phyloP scores from a whole-genome alignment of 2,329 filamentous ascomycete genomes.

The Ascosphaera aggregata region DNA sequence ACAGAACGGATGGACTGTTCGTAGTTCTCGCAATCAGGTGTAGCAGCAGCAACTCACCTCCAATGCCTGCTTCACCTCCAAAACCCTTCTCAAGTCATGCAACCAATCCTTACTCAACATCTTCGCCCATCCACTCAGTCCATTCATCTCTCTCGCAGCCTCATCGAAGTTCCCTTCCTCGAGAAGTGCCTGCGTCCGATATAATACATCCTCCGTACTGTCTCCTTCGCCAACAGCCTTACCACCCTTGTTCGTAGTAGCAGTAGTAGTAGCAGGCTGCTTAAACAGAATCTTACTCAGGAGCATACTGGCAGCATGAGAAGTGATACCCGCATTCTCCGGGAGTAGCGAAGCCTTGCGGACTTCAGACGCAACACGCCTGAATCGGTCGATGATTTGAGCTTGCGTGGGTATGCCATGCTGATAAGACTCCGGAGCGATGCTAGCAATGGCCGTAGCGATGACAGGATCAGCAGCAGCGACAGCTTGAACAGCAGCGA shows the following conservation, averaged over 20 bases:
- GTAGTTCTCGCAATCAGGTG: neutral
- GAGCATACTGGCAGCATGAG: conserved; percentile 72
- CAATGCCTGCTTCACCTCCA: conserved; percentile 89
- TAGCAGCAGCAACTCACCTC: conserved; percentile 37
- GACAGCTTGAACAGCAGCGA: conserved; percentile 86
- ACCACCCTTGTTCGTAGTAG: too few relatives aligned
- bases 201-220: conserved; percentile 85
- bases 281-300: conserved; percentile 92
- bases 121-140: conserved; percentile 81
- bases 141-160: conserved; percentile 88
- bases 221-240: conserved; percentile 30
- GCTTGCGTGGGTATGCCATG: conserved; percentile 62
- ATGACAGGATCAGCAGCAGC: conserved; percentile 66
- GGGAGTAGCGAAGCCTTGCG: conserved; percentile 84
- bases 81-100: conserved; percentile 64
- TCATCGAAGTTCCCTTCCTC: conserved; percentile 85
- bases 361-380: conserved; percentile 74
- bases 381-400: conserved; percentile 86
- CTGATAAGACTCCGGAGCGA: conserved; percentile 86
- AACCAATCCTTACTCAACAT: conserved; percentile 89
- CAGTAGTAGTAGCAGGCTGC: conserved; percentile 62
- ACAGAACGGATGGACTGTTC: conserved; percentile 1
- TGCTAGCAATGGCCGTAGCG: conserved; percentile 82
- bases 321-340: conserved; percentile 82
- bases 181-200: conserved; percentile 66